Percentiles rank a stretch among this genome's conserved stretches.
These are phyloP conservation scores for Clonostachys byssicola DNA, from an alignment of 2,329 filamentous ascomycete species.

Conservation along the genomic window DNA sequence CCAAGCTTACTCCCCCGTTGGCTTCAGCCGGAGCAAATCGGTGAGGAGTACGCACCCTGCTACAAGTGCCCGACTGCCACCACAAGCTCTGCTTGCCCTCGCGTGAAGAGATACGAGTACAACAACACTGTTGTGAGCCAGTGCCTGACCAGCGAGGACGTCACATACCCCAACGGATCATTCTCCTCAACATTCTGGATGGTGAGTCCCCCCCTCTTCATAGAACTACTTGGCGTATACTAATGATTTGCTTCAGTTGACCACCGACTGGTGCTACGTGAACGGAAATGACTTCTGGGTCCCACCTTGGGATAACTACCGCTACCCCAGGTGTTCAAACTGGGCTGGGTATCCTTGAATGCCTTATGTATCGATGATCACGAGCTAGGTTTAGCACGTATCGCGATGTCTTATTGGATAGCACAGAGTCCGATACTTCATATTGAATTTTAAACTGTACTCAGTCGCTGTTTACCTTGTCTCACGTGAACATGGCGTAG, in stretches of 20 bases:
- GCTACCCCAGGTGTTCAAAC: too few species aligned
- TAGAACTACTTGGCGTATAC: neutral
- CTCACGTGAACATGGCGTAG: too few species aligned
- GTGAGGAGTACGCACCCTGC: conserved; percentile 4
- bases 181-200: neutral
- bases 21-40: conserved; percentile 1
- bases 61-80: conserved; percentile 48
- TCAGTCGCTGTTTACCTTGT: too few species aligned
- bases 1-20: neutral
- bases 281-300: conserved; percentile 3
- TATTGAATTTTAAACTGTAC: too few species aligned
- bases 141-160: neutral
- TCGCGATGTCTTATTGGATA: too few species aligned
- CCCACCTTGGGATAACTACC: conserved; percentile 1
- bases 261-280: conserved; percentile 5
- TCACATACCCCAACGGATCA: neutral
- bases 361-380: too few species aligned
- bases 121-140: conserved; percentile 4
- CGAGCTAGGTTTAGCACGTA: too few species aligned
- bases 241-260: neutral
- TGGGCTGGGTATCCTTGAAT: too few species aligned
- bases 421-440: too few species aligned
- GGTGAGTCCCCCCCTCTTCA: neutral
- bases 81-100: conserved; percentile 69
- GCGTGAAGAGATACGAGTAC: conserved; percentile 24